phyloP scores from a whole-genome alignment of 805 yeast genomes.

The Lipomyces kockii region DNA sequence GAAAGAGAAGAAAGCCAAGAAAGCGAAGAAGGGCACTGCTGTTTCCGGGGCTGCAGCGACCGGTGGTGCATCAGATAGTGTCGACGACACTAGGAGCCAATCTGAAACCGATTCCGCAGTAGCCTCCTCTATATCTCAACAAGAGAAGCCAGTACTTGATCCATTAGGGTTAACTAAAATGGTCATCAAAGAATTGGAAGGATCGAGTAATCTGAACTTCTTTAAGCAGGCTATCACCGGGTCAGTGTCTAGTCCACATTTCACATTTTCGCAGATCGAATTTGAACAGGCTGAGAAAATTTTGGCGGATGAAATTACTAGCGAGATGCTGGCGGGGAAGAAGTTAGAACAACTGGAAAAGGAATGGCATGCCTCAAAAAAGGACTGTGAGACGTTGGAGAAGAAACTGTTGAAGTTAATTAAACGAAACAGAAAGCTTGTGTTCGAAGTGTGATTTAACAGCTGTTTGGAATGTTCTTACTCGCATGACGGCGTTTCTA shows the following conservation, averaged over 20 bases:
- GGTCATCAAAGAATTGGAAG: slow-evolving; percentile 18
- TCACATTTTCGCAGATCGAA: slow-evolving; percentile 18
- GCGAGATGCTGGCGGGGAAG: slow-evolving; percentile 12
- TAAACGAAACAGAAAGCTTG: slow-evolving; percentile 24
- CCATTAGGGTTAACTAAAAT: slow-evolving; percentile 4
- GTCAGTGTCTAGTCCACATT: slow-evolving; percentile 12
- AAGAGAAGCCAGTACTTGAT: slow-evolving; percentile 3
- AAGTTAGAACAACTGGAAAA: slow-evolving; percentile 25
- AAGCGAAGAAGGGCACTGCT: slow-evolving; percentile 6
- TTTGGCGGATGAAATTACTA: not conserved
- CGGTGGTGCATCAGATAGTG: not conserved
- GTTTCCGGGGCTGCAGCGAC: not conserved
- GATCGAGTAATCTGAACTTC: slow-evolving; percentile 5
- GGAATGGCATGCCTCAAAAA: slow-evolving; percentile 27
- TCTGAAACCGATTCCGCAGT: not conserved
- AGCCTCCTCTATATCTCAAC: not conserved
- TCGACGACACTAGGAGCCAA: not conserved
- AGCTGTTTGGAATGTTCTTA: not conserved
- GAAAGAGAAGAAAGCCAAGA: slow-evolving; percentile 18
- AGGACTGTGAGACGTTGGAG: slow-evolving; percentile 25
- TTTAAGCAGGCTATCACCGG: slow-evolving; percentile 19
- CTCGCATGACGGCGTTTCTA: not conserved
- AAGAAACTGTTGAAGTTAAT: slow-evolving; percentile 24
- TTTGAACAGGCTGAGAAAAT: slow-evolving; percentile 20
- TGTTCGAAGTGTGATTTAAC: slow-evolving; percentile 6